Percentiles rank a stretch among this genome's conserved stretches.
phyloP scores from a whole-genome alignment of 2,329 filamentous ascomycete genomes.

The Sodiomyces alkalinus region DNA sequence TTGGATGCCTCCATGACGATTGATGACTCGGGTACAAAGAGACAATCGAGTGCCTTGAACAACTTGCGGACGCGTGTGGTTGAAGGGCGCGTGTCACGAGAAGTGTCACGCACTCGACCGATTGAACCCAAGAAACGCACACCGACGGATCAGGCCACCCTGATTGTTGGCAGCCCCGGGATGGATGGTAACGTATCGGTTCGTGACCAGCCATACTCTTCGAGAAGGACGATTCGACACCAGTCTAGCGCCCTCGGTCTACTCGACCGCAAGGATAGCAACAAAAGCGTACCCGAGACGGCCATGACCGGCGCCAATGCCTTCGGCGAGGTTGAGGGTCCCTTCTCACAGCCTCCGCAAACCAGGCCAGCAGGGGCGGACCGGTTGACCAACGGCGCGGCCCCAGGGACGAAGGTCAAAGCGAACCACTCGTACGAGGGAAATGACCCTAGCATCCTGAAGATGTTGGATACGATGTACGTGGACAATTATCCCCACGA shows the following conservation, averaged over 20 bases:
- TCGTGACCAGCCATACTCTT: conserved; percentile 25
- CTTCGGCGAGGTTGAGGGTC: conserved; percentile 44
- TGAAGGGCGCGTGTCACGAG: conserved; percentile 12
- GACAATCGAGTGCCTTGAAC: conserved; percentile 35
- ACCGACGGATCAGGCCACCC: conserved; percentile 14
- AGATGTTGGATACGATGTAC: conserved; percentile 75
- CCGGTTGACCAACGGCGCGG: conserved; percentile 10
- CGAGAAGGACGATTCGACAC: conserved; percentile 33
- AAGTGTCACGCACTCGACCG: conserved; percentile 16
- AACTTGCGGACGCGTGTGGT: conserved; percentile 12
- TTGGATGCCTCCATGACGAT: conserved; percentile 85
- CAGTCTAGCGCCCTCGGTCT: conserved; percentile 45
- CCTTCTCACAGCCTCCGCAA: conserved; percentile 25
- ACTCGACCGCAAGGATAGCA: conserved; percentile 42
- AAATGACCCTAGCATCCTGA: conserved; percentile 53
- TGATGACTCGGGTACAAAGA: conserved; percentile 46
- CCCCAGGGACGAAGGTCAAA: conserved; percentile 5
- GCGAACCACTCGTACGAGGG: conserved; percentile 70
- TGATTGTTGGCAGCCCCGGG: conserved; percentile 11
- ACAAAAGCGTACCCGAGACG: conserved; percentile 42
- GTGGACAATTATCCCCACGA: conserved; percentile 54
- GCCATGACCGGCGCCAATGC: conserved; percentile 43
- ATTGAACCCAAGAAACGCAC: conserved; percentile 21
- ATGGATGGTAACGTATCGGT: conserved; percentile 19
- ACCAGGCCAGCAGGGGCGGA: conserved; percentile 18